These are phyloP conservation scores for Hirsutella rhossiliensis DNA, from an alignment of 2,329 filamentous ascomycete genomes.

Conservation along the genomic window DNA sequence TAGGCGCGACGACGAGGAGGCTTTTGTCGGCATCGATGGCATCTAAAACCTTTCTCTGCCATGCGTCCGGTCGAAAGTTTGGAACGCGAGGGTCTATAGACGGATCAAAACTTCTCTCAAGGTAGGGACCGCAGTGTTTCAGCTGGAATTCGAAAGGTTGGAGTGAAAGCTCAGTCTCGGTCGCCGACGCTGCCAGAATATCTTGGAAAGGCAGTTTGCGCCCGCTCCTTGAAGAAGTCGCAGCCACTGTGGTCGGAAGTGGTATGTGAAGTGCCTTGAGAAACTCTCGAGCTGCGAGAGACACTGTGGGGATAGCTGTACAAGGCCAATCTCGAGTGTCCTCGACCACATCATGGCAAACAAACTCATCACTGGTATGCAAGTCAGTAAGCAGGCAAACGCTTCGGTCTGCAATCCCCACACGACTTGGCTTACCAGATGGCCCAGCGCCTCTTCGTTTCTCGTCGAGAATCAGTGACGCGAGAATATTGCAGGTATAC, in stretches of 20 bases:
- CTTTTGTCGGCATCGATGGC: conserved; percentile 59
- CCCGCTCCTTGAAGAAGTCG: background rate
- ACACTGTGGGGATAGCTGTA: conserved; percentile 5
- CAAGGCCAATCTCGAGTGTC: conserved; percentile 3
- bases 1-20: conserved; percentile 65
- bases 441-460: conserved; percentile 24
- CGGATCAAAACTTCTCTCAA: conserved; percentile 64
- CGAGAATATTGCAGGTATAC: conserved; percentile 20
- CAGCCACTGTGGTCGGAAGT: background rate
- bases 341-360: conserved; percentile 7
- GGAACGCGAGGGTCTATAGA: conserved; percentile 52
- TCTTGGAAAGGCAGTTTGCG: background rate
- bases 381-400: background rate
- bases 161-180: conserved; percentile 2
- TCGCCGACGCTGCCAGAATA: background rate
- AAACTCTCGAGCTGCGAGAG: conserved; percentile 3
- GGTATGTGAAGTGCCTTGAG: conserved; percentile 6
- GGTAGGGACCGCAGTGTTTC: conserved; percentile 44
- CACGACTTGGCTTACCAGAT: background rate
- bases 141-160: conserved; percentile 18
- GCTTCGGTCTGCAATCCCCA: background rate
- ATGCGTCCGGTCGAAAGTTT: conserved; percentile 58
- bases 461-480: conserved; percentile 1
- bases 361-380: conserved; percentile 10
- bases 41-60: conserved; percentile 65